Evolutionary conservation across 768 basidiomycete genomes (phyloP).

Genomic region (Kwoniella heveanensis): DNA sequence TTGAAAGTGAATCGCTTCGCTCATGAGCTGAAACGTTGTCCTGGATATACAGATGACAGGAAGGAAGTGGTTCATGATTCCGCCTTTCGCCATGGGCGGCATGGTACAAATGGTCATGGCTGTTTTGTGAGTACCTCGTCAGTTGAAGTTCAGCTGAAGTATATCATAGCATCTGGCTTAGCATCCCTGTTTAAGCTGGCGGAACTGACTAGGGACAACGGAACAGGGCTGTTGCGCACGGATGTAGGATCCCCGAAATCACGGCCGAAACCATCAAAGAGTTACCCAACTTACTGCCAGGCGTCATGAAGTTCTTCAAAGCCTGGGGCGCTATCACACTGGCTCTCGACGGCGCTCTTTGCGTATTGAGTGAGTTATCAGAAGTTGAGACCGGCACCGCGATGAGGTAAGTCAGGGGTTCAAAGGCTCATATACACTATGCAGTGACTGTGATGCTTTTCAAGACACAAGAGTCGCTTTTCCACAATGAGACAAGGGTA

Average conservation of each 20-base stretch:
- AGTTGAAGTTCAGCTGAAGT: neutral
- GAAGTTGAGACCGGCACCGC: no score
- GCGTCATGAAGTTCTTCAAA: constrained; percentile 12
- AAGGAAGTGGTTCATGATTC: constrained; percentile 13
- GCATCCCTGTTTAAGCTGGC: no score
- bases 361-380: constrained; percentile 17
- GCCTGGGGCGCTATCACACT: constrained; percentile 18
- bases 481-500: constrained; percentile 11
- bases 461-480: constrained; percentile 14
- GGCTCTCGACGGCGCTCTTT: constrained; percentile 13
- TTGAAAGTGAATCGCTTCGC: no score
- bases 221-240: constrained; percentile 15
- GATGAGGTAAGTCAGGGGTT: no score
- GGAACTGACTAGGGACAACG: neutral
- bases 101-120: constrained; percentile 21
- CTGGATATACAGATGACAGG: constrained; percentile 11
- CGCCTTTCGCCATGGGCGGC: constrained; percentile 16
- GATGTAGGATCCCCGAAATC: constrained; percentile 13
- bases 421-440: neutral
- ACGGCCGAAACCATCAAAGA: constrained; percentile 3
- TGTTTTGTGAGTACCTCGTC: constrained; percentile 6
- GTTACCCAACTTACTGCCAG: constrained; percentile 3
- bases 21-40: neutral
- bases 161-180: no score
- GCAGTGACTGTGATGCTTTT: constrained; percentile 18